Conservation (phyloP, 805 yeast genomes). For the Wickerhamiella galacta region DNA sequence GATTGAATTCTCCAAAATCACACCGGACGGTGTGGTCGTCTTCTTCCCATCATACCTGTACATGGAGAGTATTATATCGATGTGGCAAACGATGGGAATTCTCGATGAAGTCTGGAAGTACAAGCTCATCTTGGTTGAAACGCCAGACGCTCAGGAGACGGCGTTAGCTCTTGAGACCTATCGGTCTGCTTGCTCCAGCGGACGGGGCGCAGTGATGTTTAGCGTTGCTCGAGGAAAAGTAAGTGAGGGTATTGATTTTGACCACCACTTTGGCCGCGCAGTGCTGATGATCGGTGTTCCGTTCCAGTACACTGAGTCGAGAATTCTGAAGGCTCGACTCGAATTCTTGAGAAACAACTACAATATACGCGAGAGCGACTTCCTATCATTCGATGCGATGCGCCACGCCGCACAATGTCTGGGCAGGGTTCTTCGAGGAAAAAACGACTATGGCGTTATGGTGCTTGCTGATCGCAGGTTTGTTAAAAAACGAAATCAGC, state of each 20-base stretch:
- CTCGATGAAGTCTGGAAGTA: conserved; percentile 97
- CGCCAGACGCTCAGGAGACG: conserved; percentile 98
- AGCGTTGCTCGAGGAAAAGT: conserved; percentile 99
- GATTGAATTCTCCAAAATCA: conserved; percentile 82
- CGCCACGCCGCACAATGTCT: conserved; percentile 98
- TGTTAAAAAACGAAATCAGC: conserved; percentile 64
- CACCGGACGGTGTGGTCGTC: conserved; percentile 97
- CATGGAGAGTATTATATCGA: conserved; percentile 94
- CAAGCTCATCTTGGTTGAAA: conserved; percentile 84
- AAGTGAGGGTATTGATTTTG: conserved; percentile 97
- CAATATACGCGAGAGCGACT: conserved; percentile 86
- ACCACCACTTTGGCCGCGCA: conserved; percentile 93
- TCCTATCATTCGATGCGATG: conserved; percentile 96
- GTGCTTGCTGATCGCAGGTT: conserved; percentile 91
- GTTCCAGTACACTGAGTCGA: conserved; percentile 94
- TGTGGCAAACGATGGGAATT: conserved; percentile 99
- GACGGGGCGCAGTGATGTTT: conserved; percentile 88
- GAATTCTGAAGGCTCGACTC: conserved; percentile 84
- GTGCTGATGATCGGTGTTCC: conserved; percentile 98
- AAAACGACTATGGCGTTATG: conserved; percentile 98
- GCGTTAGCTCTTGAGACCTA: conserved; percentile 89
- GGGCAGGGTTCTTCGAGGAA: conserved; percentile 94
- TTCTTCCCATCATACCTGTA: conserved; percentile 93
- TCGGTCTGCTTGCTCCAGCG: conserved; percentile 90
- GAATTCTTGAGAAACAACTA: conserved; percentile 87